phyloP scores from a whole-genome alignment of 2,329 filamentous ascomycete genomes.

The Botrytis squamosa region DNA sequence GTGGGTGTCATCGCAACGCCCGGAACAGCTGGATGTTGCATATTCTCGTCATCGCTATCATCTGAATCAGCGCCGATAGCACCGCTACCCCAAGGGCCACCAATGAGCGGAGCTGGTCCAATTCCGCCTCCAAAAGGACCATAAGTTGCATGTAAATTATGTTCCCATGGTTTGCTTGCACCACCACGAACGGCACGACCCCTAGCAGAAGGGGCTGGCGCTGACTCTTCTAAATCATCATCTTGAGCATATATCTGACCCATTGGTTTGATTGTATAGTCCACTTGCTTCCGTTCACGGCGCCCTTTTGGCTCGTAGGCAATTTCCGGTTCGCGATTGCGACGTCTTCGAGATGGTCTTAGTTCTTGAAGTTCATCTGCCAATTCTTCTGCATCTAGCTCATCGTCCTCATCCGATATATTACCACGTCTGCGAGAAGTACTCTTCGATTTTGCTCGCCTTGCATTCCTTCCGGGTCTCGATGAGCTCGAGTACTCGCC shows the following conservation, averaged over 20 bases:
- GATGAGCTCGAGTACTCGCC: slow-evolving; percentile 50
- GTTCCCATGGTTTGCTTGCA: slow-evolving; percentile 58
- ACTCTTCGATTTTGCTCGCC: slow-evolving; percentile 45
- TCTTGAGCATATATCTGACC: slow-evolving; percentile 70
- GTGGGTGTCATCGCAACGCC: slow-evolving; percentile 66
- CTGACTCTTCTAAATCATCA: slow-evolving; percentile 66
- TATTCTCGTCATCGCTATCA: slow-evolving; percentile 90
- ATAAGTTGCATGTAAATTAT: slow-evolving; percentile 82
- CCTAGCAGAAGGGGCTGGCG: slow-evolving; percentile 65
- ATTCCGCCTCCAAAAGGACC: slow-evolving; percentile 90
- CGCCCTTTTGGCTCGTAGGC: slow-evolving; percentile 58
- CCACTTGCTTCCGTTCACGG: slow-evolving; percentile 64
- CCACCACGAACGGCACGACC: slow-evolving; percentile 59
- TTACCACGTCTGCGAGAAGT: slow-evolving; percentile 49
- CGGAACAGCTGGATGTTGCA: slow-evolving; percentile 59
- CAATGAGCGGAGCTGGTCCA: slow-evolving; percentile 50
- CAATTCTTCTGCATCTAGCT: slow-evolving; percentile 62
- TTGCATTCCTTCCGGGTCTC: slow-evolving; percentile 49
- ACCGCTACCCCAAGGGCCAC: slow-evolving; percentile 71
- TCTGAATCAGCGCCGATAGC: slow-evolving; percentile 85
- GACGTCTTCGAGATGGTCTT: slow-evolving; percentile 46
- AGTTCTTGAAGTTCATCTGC: slow-evolving; percentile 66
- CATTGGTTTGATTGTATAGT: slow-evolving; percentile 83
- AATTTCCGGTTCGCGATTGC: slow-evolving; percentile 54
- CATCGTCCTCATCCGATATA: slow-evolving; percentile 53